Conservation (phyloP, 2,329 filamentous ascomycete species). For the Cladosporium sp. region DNA sequence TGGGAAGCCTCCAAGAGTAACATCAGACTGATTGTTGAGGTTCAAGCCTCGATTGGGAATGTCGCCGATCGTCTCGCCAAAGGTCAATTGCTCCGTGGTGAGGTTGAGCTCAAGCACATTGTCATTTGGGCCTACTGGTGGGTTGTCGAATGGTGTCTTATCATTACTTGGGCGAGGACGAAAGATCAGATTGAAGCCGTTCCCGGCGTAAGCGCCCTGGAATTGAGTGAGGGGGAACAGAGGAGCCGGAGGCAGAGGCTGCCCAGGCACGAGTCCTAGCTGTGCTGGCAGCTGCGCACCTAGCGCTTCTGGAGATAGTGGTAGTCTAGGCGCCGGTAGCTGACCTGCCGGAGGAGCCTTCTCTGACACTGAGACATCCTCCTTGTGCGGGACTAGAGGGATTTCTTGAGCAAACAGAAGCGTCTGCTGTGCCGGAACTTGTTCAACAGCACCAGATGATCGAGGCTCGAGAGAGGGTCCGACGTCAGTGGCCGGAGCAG, state of each 20-base stretch:
- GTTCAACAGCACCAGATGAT: not conserved
- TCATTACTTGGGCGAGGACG: constrained; percentile 33
- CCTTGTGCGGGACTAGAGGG: not conserved
- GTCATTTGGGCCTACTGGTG: constrained; percentile 24
- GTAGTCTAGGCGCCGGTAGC: not conserved
- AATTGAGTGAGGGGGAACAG: constrained; percentile 2
- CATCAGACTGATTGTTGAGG: constrained; percentile 35
- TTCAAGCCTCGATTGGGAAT: constrained; percentile 42
- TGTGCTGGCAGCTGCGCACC: not conserved
- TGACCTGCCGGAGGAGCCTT: not conserved
- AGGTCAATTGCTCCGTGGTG: constrained; percentile 39
- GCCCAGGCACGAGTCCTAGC: not conserved
- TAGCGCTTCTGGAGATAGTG: not conserved
- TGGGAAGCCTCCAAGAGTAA: constrained; percentile 39
- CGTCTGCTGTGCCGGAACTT: not conserved
- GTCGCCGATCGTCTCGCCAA: constrained; percentile 36
- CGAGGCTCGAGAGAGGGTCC: not conserved
- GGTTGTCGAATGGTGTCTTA: constrained; percentile 5
- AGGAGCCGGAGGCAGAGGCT: not conserved
- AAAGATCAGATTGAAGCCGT: constrained; percentile 44
- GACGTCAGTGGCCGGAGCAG: not conserved
- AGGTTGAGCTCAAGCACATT: constrained; percentile 44
- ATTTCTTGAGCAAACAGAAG: not conserved
- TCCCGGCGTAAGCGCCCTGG: constrained; percentile 32
- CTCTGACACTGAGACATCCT: not conserved